phyloP scores from a whole-genome alignment of 2,329 filamentous ascomycete genomes.

The Xylaria sp. region DNA sequence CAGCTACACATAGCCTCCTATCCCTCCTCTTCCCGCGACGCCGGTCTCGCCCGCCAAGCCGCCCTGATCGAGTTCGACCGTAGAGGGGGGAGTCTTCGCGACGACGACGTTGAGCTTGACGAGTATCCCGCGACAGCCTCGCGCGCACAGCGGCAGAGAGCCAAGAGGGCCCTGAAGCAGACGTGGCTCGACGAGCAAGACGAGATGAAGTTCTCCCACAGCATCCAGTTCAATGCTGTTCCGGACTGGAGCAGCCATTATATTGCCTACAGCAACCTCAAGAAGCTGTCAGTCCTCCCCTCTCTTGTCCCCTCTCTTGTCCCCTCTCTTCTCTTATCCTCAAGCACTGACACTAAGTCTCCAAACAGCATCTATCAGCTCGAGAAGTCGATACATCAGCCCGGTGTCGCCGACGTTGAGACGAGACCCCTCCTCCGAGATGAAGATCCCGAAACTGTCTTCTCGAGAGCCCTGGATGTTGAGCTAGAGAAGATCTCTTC shows the following conservation, averaged over 20 bases:
- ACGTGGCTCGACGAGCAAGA: constrained; percentile 76
- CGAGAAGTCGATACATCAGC: constrained; percentile 82
- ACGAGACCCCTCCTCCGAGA: constrained; percentile 81
- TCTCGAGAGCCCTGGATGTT: constrained; percentile 82
- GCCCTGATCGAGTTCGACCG: constrained; percentile 40
- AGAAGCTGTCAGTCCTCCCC: constrained; percentile 82
- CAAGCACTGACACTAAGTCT: background rate
- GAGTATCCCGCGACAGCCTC: constrained; percentile 48
- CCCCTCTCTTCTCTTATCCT: background rate
- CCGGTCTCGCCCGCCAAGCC: constrained; percentile 41
- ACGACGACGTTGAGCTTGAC: constrained; percentile 49
- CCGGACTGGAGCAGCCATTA: constrained; percentile 99
- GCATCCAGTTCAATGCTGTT: constrained; percentile 98
- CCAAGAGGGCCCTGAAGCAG: constrained; percentile 71
- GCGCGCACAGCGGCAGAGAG: constrained; percentile 48
- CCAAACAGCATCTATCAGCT: constrained; percentile 88
- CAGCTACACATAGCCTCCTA: constrained; percentile 37
- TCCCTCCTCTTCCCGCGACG: constrained; percentile 49
- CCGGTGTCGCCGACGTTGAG: constrained; percentile 76
- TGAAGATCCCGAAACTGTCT: constrained; percentile 82
- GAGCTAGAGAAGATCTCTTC: constrained; percentile 94
- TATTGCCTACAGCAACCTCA: constrained; percentile 97
- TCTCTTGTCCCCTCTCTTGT: background rate
- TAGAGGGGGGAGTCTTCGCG: constrained; percentile 47
- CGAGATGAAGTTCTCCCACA: constrained; percentile 99